Conservation (phyloP, 306 rosid genomes). For the Acacia confusa region DNA sequence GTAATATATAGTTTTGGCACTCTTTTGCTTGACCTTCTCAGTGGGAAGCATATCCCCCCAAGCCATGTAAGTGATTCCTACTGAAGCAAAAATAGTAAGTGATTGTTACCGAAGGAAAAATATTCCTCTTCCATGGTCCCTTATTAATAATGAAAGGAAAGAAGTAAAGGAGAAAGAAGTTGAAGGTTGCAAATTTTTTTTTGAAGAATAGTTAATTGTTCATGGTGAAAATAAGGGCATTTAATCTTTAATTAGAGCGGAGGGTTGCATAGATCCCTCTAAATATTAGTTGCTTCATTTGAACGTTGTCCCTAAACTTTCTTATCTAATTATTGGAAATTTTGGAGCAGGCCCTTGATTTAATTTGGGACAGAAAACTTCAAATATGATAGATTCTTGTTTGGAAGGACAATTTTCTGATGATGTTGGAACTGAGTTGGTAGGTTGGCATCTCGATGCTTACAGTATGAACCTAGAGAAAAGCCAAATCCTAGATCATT, state of each 20-base stretch:
- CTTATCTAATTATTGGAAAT: conserved; percentile 11
- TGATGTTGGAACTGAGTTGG: conserved; percentile 55
- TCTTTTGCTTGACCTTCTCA: conserved; percentile 60
- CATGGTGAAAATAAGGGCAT: neutral
- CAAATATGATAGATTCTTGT: conserved; percentile 61
- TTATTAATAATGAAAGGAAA: neutral
- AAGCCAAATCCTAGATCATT: conserved; percentile 54
- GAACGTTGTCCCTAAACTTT: neutral
- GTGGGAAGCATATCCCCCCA: conserved; percentile 64
- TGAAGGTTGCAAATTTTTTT: neutral
- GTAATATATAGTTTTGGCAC: conserved; percentile 60
- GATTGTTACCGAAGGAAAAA: neutral
- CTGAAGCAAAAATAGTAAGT: neutral
- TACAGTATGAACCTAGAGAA: conserved; percentile 62
- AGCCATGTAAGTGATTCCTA: conserved; percentile 48
- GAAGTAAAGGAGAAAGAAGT: neutral
- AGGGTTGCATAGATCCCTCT: conserved; percentile 14
- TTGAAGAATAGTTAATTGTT: neutral
- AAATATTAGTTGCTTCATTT: neutral
- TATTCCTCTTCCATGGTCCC: neutral
- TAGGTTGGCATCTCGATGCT: conserved; percentile 49
- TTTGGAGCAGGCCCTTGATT: conserved; percentile 54
- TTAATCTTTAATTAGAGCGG: neutral
- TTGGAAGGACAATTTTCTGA: conserved; percentile 57
- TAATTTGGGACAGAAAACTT: conserved; percentile 53